Base-by-base conservation (phyloP, 805 yeast genomes). In the Cyberlindnera mrakii region DNA sequence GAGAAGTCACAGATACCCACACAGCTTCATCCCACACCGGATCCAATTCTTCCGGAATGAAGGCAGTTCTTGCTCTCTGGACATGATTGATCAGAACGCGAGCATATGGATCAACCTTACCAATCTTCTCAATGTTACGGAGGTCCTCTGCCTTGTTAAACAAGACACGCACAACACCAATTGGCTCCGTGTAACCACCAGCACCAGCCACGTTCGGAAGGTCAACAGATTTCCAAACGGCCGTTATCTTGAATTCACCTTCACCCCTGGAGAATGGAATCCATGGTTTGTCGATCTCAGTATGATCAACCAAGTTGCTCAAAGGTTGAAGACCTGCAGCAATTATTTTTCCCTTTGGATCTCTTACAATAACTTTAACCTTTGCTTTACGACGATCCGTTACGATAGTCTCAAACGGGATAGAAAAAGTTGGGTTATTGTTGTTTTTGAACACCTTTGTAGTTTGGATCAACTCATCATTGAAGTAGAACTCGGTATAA, bases 51-150 rank as follows among this genome's bases (percentile, higher is more conserved):
- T 82, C 76, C 18, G 77, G 80, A 43, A 70, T 62, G 11, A 86
- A 76, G 43, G 76, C 72, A 3, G 97, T 93, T 65, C 98, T 78
- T 17, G 82, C 85, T 59, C 78, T 79, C 51, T 78, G 79, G 51
- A 78, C 71, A 46, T 89, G 89, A 59, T 89, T 90, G 38, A 88
- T 74, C 57, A 87, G 65, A 14, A 91, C 69, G 56, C 95, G 79
- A 7, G 80, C 78, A 59, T 91, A 93, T 35, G 99, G 99, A 64
- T 93, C 98, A 59, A 89, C 79, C 55, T 80, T 86, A 47, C 98
- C 98, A 46, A 93, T 72, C 43, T 78, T 83, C 63, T 91, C 97
- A 64, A 90, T 72, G 64, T 93, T 91, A 46, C 84, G 76, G 57
- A 93, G 74, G 47, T 79, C 83, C 44, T 73, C 76, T 35, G 95